Conservation (phyloP, 148 eudicot species). For the Arbutus unedo region DNA sequence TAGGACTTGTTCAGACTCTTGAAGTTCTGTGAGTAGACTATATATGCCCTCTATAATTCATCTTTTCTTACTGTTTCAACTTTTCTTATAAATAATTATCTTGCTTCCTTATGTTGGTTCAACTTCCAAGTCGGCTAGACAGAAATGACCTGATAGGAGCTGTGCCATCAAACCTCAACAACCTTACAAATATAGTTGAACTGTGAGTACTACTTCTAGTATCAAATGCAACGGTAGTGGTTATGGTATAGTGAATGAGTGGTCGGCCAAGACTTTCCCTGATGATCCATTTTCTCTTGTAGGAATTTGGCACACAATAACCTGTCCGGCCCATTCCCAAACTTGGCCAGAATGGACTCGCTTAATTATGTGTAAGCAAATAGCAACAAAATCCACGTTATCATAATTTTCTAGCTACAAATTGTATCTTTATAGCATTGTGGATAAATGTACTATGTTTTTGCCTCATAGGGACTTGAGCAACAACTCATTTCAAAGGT, state of each 20-base stretch:
- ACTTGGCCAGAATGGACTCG: constrained; percentile 66
- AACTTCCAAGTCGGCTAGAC: constrained; percentile 63
- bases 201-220: constrained; percentile 47
- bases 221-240: neutral
- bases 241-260: neutral
- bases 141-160: constrained; percentile 57
- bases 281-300: constrained; percentile 11
- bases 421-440: neutral
- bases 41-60: neutral
- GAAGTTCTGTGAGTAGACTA: constrained; percentile 79
- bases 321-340: constrained; percentile 62
- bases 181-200: constrained; percentile 60
- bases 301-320: constrained; percentile 76
- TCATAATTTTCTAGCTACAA: neutral
- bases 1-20: constrained; percentile 68
- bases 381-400: neutral
- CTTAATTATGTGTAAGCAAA: constrained; percentile 77
- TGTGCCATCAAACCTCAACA: constrained; percentile 74
- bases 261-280: neutral
- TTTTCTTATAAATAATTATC: constrained; percentile 4
- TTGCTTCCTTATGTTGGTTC: constrained; percentile 7
- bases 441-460: neutral
- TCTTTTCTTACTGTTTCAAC: neutral
- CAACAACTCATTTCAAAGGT: constrained; percentile 60
- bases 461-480: constrained; percentile 70